Percentiles rank a stretch among this genome's conserved stretches.
Evolutionary conservation across 805 yeast genomes (phyloP).

Genomic region (Saccharomycopsis malanga): DNA sequence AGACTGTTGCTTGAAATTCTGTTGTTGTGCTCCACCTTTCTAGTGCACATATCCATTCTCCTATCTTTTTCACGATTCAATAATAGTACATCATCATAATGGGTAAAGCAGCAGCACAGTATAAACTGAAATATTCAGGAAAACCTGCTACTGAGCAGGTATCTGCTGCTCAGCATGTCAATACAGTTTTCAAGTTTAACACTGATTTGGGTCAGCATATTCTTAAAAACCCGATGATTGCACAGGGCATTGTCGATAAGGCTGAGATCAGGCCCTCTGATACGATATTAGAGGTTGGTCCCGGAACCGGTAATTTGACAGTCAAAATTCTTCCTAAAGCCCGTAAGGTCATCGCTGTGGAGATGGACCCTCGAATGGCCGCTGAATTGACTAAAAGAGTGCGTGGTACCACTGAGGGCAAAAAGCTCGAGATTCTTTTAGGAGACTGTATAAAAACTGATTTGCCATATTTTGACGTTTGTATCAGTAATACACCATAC

Average conservation of each 20-base stretch:
- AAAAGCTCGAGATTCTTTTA: conserved; percentile 80
- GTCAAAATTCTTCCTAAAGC: conserved; percentile 90
- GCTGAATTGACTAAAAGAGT: conserved; percentile 97
- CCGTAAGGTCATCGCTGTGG: conserved; percentile 89
- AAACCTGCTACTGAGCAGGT: conserved; percentile 37
- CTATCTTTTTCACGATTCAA: too few species aligned
- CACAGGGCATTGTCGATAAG: conserved; percentile 97
- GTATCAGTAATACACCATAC: conserved; percentile 96
- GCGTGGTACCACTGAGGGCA: conserved; percentile 91
- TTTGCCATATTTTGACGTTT: conserved; percentile 88
- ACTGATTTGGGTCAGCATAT: conserved; percentile 97
- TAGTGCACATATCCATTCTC: too few species aligned
- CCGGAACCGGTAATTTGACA: conserved; percentile 98
- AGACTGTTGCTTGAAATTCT: too few species aligned
- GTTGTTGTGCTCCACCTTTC: too few species aligned
- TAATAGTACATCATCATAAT: too few species aligned
- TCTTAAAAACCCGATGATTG: conserved; percentile 89
- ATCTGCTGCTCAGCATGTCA: conserved; percentile 61
- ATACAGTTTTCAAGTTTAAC: conserved; percentile 90
- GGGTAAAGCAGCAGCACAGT: conserved; percentile 18
- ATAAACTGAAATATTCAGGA: conserved; percentile 16
- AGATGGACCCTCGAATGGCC: conserved; percentile 99
- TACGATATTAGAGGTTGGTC: conserved; percentile 92
- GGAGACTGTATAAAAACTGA: conserved; percentile 97
- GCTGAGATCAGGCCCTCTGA: conserved; percentile 91